Evolutionary conservation across 2,329 filamentous ascomycete genomes (phyloP).

Genomic region (Lasiodiplodia sp.): DNA sequence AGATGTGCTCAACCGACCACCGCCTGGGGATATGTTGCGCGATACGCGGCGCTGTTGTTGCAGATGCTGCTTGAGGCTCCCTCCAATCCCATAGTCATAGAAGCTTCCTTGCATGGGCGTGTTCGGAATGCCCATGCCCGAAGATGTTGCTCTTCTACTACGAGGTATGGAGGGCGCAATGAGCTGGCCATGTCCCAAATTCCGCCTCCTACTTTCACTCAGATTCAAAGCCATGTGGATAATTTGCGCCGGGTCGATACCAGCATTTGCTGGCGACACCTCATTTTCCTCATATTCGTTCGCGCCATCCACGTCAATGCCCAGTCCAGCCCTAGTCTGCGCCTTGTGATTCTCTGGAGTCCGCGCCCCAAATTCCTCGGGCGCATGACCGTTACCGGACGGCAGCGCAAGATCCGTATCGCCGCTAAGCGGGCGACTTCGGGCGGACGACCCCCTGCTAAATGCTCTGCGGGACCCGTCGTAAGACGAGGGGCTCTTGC

Average conservation of each 20-base stretch:
- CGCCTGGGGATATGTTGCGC: constrained; percentile 67
- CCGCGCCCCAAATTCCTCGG: constrained; percentile 20
- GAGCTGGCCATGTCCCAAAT: constrained; percentile 66
- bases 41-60: constrained; percentile 73
- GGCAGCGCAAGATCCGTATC: constrained; percentile 4
- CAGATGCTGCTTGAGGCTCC: constrained; percentile 72
- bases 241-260: constrained; percentile 85
- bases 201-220: constrained; percentile 76
- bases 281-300: constrained; percentile 29
- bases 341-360: constrained; percentile 9
- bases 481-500: constrained; percentile 28
- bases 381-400: constrained; percentile 15
- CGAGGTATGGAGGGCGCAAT: constrained; percentile 58
- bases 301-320: constrained; percentile 23
- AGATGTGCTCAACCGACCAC: constrained; percentile 39
- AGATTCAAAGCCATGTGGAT: constrained; percentile 91
- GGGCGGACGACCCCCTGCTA: constrained; percentile 32
- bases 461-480: constrained; percentile 39
- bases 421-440: constrained; percentile 31
- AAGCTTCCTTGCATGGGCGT: constrained; percentile 46
- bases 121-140: constrained; percentile 40
- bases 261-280: constrained; percentile 52
- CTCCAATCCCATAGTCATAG: constrained; percentile 55
- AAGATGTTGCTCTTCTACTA: constrained; percentile 54
- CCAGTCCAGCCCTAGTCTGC: constrained; percentile 5